Evolutionary conservation across 2,329 filamentous ascomycete genomes (phyloP).

Genomic region (Aspergillus arachidicola): DNA sequence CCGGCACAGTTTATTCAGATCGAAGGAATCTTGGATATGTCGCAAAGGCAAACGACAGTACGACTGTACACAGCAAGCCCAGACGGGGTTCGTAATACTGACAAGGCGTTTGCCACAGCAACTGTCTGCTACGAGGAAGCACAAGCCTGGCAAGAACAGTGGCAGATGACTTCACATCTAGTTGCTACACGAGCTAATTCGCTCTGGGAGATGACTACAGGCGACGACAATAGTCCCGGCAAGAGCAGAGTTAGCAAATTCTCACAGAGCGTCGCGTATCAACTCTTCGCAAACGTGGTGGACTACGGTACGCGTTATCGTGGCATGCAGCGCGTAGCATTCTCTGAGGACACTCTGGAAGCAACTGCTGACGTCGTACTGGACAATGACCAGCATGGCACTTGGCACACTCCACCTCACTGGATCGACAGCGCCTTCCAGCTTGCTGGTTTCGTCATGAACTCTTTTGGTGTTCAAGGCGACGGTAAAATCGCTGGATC

Average conservation of each 20-base stretch:
- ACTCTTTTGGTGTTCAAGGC: slow-evolving; percentile 9
- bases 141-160: too few species aligned
- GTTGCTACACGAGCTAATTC: slow-evolving; percentile 16
- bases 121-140: too few species aligned
- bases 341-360: slow-evolving; percentile 29
- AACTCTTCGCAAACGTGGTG: slow-evolving; percentile 32
- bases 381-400: slow-evolving; percentile 23
- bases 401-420: slow-evolving; percentile 37
- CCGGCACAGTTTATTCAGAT: slow-evolving; percentile 33
- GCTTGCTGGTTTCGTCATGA: slow-evolving; percentile 39
- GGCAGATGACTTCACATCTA: slow-evolving; percentile 16
- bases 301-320: slow-evolving; percentile 33
- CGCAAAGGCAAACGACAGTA: too few species aligned
- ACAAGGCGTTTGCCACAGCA: too few species aligned
- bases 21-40: slow-evolving; percentile 2
- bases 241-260: slow-evolving; percentile 28
- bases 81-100: too few species aligned
- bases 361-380: slow-evolving; percentile 34
- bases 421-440: slow-evolving; percentile 44
- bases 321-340: slow-evolving; percentile 33
- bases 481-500: slow-evolving; percentile 18
- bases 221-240: too few species aligned
- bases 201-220: too few species aligned
- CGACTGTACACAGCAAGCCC: too few species aligned
- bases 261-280: slow-evolving; percentile 38